Percentiles rank a stretch among this genome's conserved stretches.
Conservation (phyloP, 805 yeast species). For the Monosporozyma servazzii region DNA sequence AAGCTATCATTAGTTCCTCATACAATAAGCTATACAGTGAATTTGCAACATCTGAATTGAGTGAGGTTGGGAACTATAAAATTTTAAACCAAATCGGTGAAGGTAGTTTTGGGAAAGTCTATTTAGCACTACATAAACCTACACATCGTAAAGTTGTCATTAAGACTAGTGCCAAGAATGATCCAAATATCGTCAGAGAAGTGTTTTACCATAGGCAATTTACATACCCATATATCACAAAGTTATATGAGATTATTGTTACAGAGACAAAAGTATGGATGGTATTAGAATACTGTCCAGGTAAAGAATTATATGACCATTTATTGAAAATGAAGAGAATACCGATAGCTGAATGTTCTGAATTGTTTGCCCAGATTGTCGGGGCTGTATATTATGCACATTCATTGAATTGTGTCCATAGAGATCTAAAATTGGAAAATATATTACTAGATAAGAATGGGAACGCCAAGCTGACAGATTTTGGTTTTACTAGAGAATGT, state of each 20-base stretch:
- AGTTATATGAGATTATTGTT: conserved; percentile 75
- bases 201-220: conserved; percentile 82
- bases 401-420: conserved; percentile 65
- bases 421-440: conserved; percentile 81
- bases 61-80: conserved; percentile 73
- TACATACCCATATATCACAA: conserved; percentile 73
- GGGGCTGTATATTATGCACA: conserved; percentile 63
- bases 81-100: conserved; percentile 73
- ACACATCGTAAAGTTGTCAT: conserved; percentile 73
- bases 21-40: conserved; percentile 50
- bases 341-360: conserved; percentile 40
- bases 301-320: conserved; percentile 64
- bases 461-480: conserved; percentile 74
- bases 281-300: conserved; percentile 83
- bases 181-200: conserved; percentile 83
- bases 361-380: conserved; percentile 53
- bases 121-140: conserved; percentile 68
- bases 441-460: conserved; percentile 49
- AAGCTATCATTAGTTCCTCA: conserved; percentile 45
- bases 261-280: conserved; percentile 78
- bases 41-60: conserved; percentile 39
- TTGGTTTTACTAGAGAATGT: conserved; percentile 86
- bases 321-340: conserved; percentile 45
- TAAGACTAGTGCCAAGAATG: conserved; percentile 67
- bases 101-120: conserved; percentile 89